Percentiles rank a stretch among this genome's conserved stretches.
Evolutionary conservation across 192 early-diverging fungal species (phyloP).

Genomic region (Coemansia sp.): DNA sequence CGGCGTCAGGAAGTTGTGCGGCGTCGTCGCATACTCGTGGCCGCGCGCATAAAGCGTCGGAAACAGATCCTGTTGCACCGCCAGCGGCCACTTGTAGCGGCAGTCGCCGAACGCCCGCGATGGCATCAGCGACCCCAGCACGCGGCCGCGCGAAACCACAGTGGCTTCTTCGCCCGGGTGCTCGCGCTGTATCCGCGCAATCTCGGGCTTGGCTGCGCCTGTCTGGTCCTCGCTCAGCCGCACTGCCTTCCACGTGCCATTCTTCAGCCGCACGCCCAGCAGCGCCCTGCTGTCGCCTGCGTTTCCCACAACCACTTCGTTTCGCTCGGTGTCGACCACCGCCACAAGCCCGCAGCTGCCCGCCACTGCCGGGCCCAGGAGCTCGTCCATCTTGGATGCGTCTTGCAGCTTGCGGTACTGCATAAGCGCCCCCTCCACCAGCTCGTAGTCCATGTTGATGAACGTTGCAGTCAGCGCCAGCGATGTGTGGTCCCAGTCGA

Average conservation of each 20-base stretch:
- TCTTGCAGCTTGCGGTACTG: conserved; percentile 31
- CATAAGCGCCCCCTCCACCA: conserved; percentile 24
- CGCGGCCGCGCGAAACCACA: conserved; percentile 60
- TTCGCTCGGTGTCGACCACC: conserved; percentile 25
- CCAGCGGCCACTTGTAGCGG: conserved; percentile 69
- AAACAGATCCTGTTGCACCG: conserved; percentile 58
- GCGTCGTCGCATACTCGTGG: conserved; percentile 53
- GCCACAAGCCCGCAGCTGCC: conserved; percentile 49
- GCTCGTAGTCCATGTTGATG: conserved; percentile 31
- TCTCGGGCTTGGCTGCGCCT: conserved; percentile 53
- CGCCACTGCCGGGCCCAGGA: conserved; percentile 42
- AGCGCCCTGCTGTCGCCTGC: conserved; percentile 49
- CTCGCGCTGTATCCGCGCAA: conserved; percentile 61
- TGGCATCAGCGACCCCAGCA: conserved; percentile 61
- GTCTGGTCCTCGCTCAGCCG: conserved; percentile 69
- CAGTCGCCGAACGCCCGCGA: conserved; percentile 71
- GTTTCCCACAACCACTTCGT: conserved; percentile 45
- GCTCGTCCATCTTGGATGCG: conserved; percentile 19
- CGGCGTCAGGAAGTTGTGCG: conserved; percentile 61
- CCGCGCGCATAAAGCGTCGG: conserved; percentile 31
- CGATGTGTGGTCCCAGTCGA: conserved; percentile 36
- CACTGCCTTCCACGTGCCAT: conserved; percentile 57
- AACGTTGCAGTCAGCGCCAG: conserved; percentile 32
- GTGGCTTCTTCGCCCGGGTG: conserved; percentile 72
- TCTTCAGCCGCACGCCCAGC: conserved; percentile 43